phyloP scores from a whole-genome alignment of 1,284 basidiomycete species.

The Neonothopanus nambi region DNA sequence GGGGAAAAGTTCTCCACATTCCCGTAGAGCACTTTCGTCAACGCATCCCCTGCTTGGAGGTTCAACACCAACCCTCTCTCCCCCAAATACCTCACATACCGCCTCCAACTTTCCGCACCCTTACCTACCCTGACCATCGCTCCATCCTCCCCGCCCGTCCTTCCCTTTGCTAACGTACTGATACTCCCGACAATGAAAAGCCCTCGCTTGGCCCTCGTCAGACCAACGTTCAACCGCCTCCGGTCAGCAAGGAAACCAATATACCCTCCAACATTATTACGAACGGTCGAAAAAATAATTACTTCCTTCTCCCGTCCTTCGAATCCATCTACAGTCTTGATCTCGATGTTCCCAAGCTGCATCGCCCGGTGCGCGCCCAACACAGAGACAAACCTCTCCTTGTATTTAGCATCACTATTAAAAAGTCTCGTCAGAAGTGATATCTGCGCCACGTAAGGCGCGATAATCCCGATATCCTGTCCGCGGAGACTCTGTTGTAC shows the following conservation, averaged over 20 bases:
- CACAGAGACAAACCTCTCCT: slow-evolving; percentile 51
- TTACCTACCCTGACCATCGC: slow-evolving; percentile 32
- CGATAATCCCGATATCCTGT: slow-evolving; percentile 82
- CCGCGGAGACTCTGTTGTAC: slow-evolving; percentile 59
- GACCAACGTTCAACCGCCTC: slow-evolving; percentile 83
- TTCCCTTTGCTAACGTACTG: slow-evolving; percentile 60
- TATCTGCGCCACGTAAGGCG: slow-evolving; percentile 85
- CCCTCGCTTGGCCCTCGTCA: slow-evolving; percentile 83
- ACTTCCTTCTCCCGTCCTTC: slow-evolving; percentile 93
- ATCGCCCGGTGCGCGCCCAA: slow-evolving; percentile 66
- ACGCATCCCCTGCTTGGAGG: slow-evolving; percentile 41
- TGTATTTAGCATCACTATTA: slow-evolving; percentile 49
- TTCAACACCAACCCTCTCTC: slow-evolving; percentile 52
- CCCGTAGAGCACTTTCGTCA: slow-evolving; percentile 48
- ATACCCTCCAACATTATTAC: slow-evolving; percentile 71
- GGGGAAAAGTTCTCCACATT: slow-evolving; percentile 27
- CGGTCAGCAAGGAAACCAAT: slow-evolving; percentile 92
- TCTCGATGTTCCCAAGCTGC: slow-evolving; percentile 69
- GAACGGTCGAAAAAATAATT: slow-evolving; percentile 88
- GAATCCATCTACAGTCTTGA: slow-evolving; percentile 92
- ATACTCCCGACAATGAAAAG: slow-evolving; percentile 82
- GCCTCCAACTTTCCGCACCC: slow-evolving; percentile 57
- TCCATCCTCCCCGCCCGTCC: slow-evolving; percentile 26
- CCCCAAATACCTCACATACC: slow-evolving; percentile 57
- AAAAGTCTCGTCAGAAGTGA: slow-evolving; percentile 66